Conservation (phyloP, 1,139 yeast genomes). For the Protomyces inundatus region DNA sequence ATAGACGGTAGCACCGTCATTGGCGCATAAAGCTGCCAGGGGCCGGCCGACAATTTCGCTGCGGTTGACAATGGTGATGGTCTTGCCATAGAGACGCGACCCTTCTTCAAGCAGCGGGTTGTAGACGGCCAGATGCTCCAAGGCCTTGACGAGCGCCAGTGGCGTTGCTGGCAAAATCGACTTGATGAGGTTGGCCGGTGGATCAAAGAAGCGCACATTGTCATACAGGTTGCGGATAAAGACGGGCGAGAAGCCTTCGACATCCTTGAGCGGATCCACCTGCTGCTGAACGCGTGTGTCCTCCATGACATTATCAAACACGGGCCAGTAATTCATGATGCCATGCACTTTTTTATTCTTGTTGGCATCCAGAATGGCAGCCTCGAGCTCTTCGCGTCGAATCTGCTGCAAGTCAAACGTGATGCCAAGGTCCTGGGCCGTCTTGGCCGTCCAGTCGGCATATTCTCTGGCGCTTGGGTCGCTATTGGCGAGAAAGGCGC, state of each 20-base stretch:
- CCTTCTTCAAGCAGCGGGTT: slow-evolving; percentile 78
- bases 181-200: slow-evolving; percentile 52
- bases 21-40: slow-evolving; percentile 87
- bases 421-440: slow-evolving; percentile 81
- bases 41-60: slow-evolving; percentile 98
- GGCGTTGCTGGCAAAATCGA: slow-evolving; percentile 95
- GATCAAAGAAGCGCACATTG: slow-evolving; percentile 76
- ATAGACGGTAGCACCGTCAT: slow-evolving; percentile 94
- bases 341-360: slow-evolving; percentile 73
- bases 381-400: slow-evolving; percentile 78
- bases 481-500: slow-evolving; percentile 71
- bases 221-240: slow-evolving; percentile 93
- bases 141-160: slow-evolving; percentile 83
- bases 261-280: slow-evolving; percentile 79
- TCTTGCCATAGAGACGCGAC: slow-evolving; percentile 86
- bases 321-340: slow-evolving; percentile 97
- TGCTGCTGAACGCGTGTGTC: slow-evolving; percentile 94
- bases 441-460: slow-evolving; percentile 93
- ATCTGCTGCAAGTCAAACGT: slow-evolving; percentile 69
- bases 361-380: slow-evolving; percentile 74
- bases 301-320: slow-evolving; percentile 78
- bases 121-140: slow-evolving; percentile 85
- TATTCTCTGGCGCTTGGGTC: slow-evolving; percentile 96
- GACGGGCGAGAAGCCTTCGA: slow-evolving; percentile 86
- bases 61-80: slow-evolving; percentile 81